These are phyloP conservation scores for Collariella sp. DNA, from an alignment of 495 filamentous ascomycete species.

Conservation along the genomic window DNA sequence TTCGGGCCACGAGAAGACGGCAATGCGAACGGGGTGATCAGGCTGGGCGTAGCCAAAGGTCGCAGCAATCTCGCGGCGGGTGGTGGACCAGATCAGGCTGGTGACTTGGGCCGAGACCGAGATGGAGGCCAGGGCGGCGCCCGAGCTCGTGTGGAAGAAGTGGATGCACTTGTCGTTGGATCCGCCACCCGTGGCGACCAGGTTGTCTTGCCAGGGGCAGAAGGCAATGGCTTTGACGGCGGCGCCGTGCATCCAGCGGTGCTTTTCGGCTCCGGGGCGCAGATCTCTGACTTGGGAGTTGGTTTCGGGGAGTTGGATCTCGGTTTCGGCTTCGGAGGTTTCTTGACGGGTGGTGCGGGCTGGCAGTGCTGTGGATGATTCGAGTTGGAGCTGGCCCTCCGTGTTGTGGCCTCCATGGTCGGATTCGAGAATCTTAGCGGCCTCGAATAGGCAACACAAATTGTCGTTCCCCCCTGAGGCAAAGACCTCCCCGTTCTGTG, in stretches of 20 bases:
- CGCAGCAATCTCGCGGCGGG: slow-evolving; percentile 76
- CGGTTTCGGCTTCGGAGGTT: slow-evolving; percentile 6
- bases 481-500: slow-evolving; percentile 62
- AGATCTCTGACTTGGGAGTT: slow-evolving; percentile 19
- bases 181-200: slow-evolving; percentile 87
- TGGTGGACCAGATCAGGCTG: slow-evolving; percentile 81
- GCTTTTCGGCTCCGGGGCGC: slow-evolving; percentile 50
- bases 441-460: slow-evolving; percentile 70
- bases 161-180: slow-evolving; percentile 92
- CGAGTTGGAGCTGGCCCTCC: slow-evolving; percentile 2
- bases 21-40: slow-evolving; percentile 83
- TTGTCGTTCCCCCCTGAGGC: slow-evolving; percentile 94
- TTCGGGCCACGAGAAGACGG: slow-evolving; percentile 91
- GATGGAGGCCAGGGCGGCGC: slow-evolving; percentile 80
- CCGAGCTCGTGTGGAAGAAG: slow-evolving; percentile 84
- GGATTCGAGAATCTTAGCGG: slow-evolving; percentile 46
- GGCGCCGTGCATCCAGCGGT: slow-evolving; percentile 70
- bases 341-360: not conserved
- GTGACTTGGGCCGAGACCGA: slow-evolving; percentile 92
- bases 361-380: not conserved
- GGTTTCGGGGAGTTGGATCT: not conserved
- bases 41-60: slow-evolving; percentile 96
- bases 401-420: not conserved
- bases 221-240: slow-evolving; percentile 97
- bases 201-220: slow-evolving; percentile 83